These are phyloP conservation scores for Acanthamoeba lenticulata DNA, from an alignment of 208 protist species.

Conservation along the genomic window DNA sequence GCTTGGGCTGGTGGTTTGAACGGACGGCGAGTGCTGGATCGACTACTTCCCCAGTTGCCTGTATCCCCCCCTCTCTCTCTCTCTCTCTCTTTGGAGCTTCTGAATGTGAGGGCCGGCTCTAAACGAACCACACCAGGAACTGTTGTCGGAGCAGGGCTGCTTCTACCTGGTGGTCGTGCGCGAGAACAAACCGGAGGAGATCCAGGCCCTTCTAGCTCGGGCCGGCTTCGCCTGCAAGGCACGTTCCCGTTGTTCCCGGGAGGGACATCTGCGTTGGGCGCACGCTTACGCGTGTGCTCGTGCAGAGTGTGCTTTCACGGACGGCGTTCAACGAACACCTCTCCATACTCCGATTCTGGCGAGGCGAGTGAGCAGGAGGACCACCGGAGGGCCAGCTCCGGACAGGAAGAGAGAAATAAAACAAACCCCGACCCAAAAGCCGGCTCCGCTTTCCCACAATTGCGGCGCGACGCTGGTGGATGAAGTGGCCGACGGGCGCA, in stretches of 20 bases:
- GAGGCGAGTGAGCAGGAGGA: neutral
- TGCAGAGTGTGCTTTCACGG: neutral
- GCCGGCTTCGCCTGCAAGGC: constrained; percentile 29
- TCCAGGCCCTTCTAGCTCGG: neutral
- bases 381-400: too few relatives aligned
- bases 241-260: neutral
- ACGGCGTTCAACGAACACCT: constrained; percentile 41
- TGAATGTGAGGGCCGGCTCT: too few relatives aligned
- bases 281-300: too few relatives aligned
- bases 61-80: neutral
- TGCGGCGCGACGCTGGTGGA: neutral
- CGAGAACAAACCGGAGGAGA: constrained; percentile 76
- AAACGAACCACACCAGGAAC: too few relatives aligned
- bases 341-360: constrained; percentile 7
- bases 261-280: too few relatives aligned
- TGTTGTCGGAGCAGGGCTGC: constrained; percentile 68
- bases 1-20: constrained; percentile 77
- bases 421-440: too few relatives aligned
- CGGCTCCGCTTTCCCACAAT: neutral
- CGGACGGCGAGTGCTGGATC: constrained; percentile 76
- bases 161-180: constrained; percentile 78
- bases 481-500: neutral
- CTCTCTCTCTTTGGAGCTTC: too few relatives aligned
- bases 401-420: too few relatives aligned
- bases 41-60: constrained; percentile 72